Evolutionary conservation across 306 rosid species (phyloP), one percentile per base, ranked within the genome.

Genomic region (Aeschynomene evenia): DNA sequence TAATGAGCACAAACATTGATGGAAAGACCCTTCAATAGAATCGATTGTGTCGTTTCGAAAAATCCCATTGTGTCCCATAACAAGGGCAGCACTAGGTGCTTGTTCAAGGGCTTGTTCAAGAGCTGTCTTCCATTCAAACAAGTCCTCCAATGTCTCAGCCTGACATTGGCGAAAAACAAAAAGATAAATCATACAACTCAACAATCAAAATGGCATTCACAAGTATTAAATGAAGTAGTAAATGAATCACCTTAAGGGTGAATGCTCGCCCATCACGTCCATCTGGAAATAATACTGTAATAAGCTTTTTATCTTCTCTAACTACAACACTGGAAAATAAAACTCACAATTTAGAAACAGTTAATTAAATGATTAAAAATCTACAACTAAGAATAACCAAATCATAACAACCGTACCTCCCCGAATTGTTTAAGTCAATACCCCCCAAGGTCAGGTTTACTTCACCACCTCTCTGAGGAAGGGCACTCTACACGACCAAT

Each of bases 231-330:
- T 46, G 50, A 13, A 26, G 57, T 16, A 57, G 72, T 62, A 68
- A 79, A 71, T 33, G 45, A 65, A 82, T 77, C 75, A 94, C 98
- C 97, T 95, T 95, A 33, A 95, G 97, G 66, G 99, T 95, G 84
- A 95, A 95, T 4, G 99, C 99, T 48, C 99, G 85, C 46, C 99
- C 99, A 80, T 95, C 97, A 43, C 99, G 97, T 68, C 99, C 99
- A 82, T 95, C 99, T 36, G 99, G 99, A 86, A 95, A 95, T 71
- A 95, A 81, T 70, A 95, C 99, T 2, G 99, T 95, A 74, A 95
- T 88, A 68, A 95, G 86, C 75, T 87, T 95, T 85, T 95, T 95
- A 83, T 95, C 99, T 88, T 95, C 99, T 81, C 99, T 86, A 72
- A 95, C 97, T 54, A 95, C 99, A 68, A 95, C 99, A 71, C 97